Base-by-base conservation (phyloP, 257 asterid genomes). In the Cordia subcordata region DNA sequence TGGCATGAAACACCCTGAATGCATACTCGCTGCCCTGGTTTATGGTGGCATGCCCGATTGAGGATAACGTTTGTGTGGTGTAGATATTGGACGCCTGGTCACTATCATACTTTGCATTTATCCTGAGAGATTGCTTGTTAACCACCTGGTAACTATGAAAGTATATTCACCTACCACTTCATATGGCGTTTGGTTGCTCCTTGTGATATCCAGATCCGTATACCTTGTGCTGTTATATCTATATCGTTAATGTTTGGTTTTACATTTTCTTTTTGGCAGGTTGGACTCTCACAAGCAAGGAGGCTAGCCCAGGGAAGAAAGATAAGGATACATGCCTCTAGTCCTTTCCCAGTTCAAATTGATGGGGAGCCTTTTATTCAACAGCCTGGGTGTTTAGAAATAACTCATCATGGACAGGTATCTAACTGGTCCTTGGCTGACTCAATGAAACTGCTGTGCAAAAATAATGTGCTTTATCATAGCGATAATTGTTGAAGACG, bases 321-420 rank as follows among this genome's bases (percentile, higher is more conserved):
- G 33, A 67, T 87, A 66, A 79, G 63, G 68, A 77, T 87, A 66
- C 91, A 85, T 27, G 65, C 82, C 50, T 80, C 94, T 8, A 82
- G 92, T 79, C 92, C 96, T 62, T 82, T 87, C 69, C 96, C 96
- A 2, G 94, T 87, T 56, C 96, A 87, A 74, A 87, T 87, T 45
- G 96, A 87, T 44, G 96, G 96, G 73, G 96, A 87, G 67, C 96
- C 94, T 62, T 87, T 81, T 61, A 87, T 87, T 56, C 94, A 87
- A 64, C 82, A 81, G 78, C 92, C 96, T 18, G 96, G 96, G 44
- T 85, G 94, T 73, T 44, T 87, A 67, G 92, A 87, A 73, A 79
- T 87, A 62, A 73, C 92, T 46, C 94, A 87, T 69, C 86, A 85
- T 38, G 84, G 84, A 57, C 96, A 87, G 92, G 96, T 87, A 87